Percentiles rank a stretch among this genome's conserved stretches.
phyloP scores from a whole-genome alignment of 2,329 filamentous ascomycete species.

The Xylaria arbuscula region DNA sequence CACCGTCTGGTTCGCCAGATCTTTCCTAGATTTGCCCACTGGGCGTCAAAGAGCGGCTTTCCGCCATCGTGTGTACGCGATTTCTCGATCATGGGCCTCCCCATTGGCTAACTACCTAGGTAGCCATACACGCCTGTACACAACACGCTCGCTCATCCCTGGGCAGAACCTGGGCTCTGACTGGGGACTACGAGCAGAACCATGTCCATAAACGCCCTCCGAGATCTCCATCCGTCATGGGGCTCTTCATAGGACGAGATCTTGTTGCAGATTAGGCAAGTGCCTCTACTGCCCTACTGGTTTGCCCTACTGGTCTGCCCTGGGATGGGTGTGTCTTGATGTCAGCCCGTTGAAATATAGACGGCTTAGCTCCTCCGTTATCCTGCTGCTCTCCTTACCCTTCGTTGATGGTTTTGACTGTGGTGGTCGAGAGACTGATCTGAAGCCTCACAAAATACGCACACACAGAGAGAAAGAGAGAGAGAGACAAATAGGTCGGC shows the following conservation, averaged over 20 bases:
- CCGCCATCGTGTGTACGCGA: conserved; percentile 31
- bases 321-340: neutral
- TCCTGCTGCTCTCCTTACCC: conserved; percentile 10
- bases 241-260: conserved; percentile 20
- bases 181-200: conserved; percentile 20
- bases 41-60: conserved; percentile 33
- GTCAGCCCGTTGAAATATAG: conserved; percentile 37
- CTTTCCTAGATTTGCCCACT: conserved; percentile 28
- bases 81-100: conserved; percentile 1
- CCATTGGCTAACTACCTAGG: conserved; percentile 29
- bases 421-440: conserved; percentile 8
- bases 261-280: conserved; percentile 32
- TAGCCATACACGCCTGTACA: conserved; percentile 5
- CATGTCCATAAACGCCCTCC: conserved; percentile 32
- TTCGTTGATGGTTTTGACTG: conserved; percentile 19
- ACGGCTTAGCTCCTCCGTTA: conserved; percentile 27
- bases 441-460: conserved; percentile 14
- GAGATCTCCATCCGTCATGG: conserved; percentile 31
- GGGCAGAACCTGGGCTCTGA: too few relatives aligned
- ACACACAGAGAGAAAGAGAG: neutral
- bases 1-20: conserved; percentile 23
- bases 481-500: neutral
- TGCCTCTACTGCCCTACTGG: conserved; percentile 8
- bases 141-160: conserved; percentile 16
- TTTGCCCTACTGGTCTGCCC: neutral